phyloP scores from a whole-genome alignment of 345 rosid genomes.

The Zanthoxylum bungeanum region DNA sequence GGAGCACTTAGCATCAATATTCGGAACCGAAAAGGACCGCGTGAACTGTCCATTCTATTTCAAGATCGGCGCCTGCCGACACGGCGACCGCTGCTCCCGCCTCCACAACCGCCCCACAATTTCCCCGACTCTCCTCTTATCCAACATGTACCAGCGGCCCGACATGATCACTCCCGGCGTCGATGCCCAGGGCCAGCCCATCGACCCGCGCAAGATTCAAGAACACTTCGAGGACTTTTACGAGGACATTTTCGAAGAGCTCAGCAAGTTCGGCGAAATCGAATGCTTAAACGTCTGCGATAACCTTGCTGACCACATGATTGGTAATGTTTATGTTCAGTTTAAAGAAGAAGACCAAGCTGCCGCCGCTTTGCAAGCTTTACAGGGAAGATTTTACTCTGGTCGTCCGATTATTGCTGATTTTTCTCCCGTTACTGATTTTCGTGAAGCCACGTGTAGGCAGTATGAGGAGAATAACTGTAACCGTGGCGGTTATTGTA shows the following conservation, averaged over 20 bases:
- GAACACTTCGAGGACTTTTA: constrained; percentile 81
- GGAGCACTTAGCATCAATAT: constrained; percentile 91
- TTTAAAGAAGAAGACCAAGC: constrained; percentile 93
- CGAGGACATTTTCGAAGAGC: constrained; percentile 88
- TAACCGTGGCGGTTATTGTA: constrained; percentile 88
- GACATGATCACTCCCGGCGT: constrained; percentile 90
- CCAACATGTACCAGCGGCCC: constrained; percentile 83
- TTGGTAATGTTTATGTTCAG: constrained; percentile 85
- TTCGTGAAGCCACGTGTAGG: constrained; percentile 85
- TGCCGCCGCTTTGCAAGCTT: constrained; percentile 67
- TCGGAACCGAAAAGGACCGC: constrained; percentile 78
- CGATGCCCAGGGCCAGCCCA: constrained; percentile 61
- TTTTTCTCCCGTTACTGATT: constrained; percentile 92
- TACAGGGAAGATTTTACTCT: constrained; percentile 78
- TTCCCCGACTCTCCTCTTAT: constrained; percentile 66
- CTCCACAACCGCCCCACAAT: constrained; percentile 75
- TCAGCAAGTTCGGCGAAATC: constrained; percentile 83
- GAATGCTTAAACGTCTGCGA: constrained; percentile 84
- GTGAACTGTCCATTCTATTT: constrained; percentile 88
- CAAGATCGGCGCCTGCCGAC: constrained; percentile 83
- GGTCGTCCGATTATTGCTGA: constrained; percentile 94
- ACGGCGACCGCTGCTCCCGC: constrained; percentile 83
- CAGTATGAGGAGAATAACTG: constrained; percentile 85
- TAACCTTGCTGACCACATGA: constrained; percentile 92
- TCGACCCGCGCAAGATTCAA: constrained; percentile 69